Percentiles rank a stretch among this genome's conserved stretches.
Conservation (phyloP, 805 yeast genomes). For the Candida anglica region DNA sequence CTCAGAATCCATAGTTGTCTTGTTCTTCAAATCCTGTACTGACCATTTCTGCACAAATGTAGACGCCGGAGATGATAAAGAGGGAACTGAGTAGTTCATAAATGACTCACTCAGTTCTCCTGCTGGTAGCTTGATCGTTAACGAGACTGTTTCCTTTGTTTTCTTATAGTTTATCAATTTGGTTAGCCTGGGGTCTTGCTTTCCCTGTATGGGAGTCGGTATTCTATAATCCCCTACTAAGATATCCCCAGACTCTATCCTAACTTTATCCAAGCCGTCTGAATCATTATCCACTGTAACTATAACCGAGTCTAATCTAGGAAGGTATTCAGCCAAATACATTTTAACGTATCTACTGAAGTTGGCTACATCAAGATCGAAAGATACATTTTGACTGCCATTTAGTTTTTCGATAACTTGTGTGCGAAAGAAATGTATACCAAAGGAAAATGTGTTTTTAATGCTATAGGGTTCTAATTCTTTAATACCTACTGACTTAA, state of each 20-base stretch:
- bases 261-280: conserved; percentile 1
- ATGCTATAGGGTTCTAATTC: too few species aligned
- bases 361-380: neutral
- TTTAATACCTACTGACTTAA: too few species aligned
- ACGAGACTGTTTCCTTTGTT: conserved; percentile 1
- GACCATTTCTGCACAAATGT: conserved; percentile 34
- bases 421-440: too few species aligned
- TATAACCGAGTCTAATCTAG: conserved; percentile 16
- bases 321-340: conserved; percentile 20
- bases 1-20: conserved; percentile 23
- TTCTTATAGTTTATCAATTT: conserved; percentile 1
- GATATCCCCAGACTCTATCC: neutral
- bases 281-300: conserved; percentile 9
- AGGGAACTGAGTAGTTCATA: conserved; percentile 7
- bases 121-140: conserved; percentile 4
- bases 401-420: too few species aligned
- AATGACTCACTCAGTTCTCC: conserved; percentile 7
- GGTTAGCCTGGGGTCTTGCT: conserved; percentile 7
- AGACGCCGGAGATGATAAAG: conserved; percentile 2
- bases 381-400: too few species aligned
- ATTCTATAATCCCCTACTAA: too few species aligned
- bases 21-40: conserved; percentile 31
- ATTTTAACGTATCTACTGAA: conserved; percentile 5
- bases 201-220: conserved; percentile 3
- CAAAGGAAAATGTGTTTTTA: too few species aligned